These are phyloP conservation scores for Lecanicillium sp. DNA, from an alignment of 2,329 filamentous ascomycete genomes.

Conservation along the genomic window DNA sequence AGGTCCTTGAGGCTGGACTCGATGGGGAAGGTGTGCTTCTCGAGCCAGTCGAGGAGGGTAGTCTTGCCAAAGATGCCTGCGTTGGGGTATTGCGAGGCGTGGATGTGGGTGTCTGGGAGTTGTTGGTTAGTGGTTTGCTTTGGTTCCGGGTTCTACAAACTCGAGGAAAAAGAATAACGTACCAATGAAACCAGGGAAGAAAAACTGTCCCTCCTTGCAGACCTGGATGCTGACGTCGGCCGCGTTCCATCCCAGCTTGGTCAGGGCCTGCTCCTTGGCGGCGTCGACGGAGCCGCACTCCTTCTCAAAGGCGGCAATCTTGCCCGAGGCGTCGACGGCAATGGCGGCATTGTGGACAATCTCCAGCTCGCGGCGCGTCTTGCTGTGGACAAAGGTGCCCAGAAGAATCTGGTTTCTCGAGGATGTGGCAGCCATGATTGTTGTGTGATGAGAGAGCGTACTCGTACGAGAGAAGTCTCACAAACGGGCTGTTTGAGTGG, in stretches of 20 bases:
- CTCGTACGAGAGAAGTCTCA: too few species aligned
- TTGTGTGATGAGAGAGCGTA: too few species aligned
- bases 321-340: slow-evolving; percentile 41
- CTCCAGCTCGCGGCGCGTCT: slow-evolving; percentile 37
- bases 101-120: slow-evolving; percentile 77
- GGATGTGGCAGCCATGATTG: slow-evolving; percentile 7
- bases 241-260: slow-evolving; percentile 36
- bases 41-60: slow-evolving; percentile 87
- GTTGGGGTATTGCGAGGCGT: slow-evolving; percentile 93
- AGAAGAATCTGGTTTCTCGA: slow-evolving; percentile 38
- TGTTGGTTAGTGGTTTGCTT: not conserved
- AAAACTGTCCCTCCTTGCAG: slow-evolving; percentile 53
- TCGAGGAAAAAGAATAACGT: slow-evolving; percentile 16
- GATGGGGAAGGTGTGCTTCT: slow-evolving; percentile 90
- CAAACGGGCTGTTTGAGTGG: too few species aligned
- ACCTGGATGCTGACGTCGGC: slow-evolving; percentile 29
- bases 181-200: slow-evolving; percentile 80
- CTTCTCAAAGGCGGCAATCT: slow-evolving; percentile 40
- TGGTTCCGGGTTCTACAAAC: not conserved
- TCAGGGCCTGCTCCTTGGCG: slow-evolving; percentile 24
- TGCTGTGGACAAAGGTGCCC: slow-evolving; percentile 49
- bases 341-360: slow-evolving; percentile 43
- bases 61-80: slow-evolving; percentile 88
- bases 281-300: slow-evolving; percentile 23
- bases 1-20: slow-evolving; percentile 67